phyloP scores from a whole-genome alignment of 768 basidiomycete species.

The Serendipita vermifera region DNA sequence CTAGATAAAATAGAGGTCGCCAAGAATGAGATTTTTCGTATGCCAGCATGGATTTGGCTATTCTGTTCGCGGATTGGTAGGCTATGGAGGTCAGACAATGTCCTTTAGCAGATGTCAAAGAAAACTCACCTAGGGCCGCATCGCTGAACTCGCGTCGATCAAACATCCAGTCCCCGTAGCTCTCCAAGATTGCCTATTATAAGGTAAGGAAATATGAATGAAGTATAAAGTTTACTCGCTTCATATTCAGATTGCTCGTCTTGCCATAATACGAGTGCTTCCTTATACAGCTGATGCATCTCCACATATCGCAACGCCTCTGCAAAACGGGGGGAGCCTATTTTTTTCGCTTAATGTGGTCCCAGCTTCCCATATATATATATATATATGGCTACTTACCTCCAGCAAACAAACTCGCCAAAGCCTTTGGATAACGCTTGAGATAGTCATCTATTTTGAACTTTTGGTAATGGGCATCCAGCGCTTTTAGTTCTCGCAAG shows the following conservation, averaged over 20 bases:
- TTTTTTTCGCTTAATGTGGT: constrained; percentile 12
- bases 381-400: constrained; percentile 31
- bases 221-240: constrained; percentile 26
- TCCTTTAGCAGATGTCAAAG: constrained; percentile 11
- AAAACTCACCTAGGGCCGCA: constrained; percentile 56
- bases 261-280: constrained; percentile 64
- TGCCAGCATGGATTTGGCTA: constrained; percentile 66
- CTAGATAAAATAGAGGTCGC: constrained; percentile 83
- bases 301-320: constrained; percentile 75
- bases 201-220: neutral
- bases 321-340: constrained; percentile 58
- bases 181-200: constrained; percentile 27
- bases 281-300: constrained; percentile 57
- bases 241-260: constrained; percentile 43
- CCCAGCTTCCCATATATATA: neutral
- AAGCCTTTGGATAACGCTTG: constrained; percentile 57
- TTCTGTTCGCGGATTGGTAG: constrained; percentile 4
- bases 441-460: constrained; percentile 92
- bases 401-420: constrained; percentile 58
- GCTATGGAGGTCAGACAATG: neutral
- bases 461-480: constrained; percentile 70
- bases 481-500: constrained; percentile 71
- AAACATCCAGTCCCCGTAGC: constrained; percentile 81
- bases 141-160: constrained; percentile 72
- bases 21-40: constrained; percentile 81